Percentiles rank a stretch among this genome's conserved stretches.
These are phyloP conservation scores for Achaetomiella virescens DNA, from an alignment of 495 filamentous ascomycete species.

Conservation along the genomic window DNA sequence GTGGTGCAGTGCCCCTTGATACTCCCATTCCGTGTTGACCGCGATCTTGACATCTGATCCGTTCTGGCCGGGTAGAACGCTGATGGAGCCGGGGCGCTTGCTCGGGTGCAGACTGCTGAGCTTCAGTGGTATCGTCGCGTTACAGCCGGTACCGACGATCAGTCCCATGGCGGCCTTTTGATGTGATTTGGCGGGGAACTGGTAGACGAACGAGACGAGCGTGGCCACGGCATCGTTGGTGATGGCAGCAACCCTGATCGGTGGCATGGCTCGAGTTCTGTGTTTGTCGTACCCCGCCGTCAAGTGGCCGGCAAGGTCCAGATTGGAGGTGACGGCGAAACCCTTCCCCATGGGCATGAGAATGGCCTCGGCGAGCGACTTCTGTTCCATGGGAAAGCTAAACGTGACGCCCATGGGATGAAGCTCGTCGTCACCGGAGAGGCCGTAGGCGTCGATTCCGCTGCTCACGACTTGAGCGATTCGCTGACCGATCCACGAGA, in stretches of 20 bases:
- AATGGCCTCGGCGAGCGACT: constrained; percentile 65
- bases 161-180: constrained; percentile 65
- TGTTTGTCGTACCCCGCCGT: constrained; percentile 58
- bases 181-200: constrained; percentile 31
- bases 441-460: constrained; percentile 29
- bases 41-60: constrained; percentile 55
- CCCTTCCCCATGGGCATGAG: constrained; percentile 88
- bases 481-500: constrained; percentile 71
- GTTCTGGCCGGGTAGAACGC: constrained; percentile 55
- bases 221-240: constrained; percentile 79
- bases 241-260: constrained; percentile 66
- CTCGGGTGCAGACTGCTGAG: constrained; percentile 55
- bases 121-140: constrained; percentile 72
- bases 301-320: constrained; percentile 66
- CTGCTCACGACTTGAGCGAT: constrained; percentile 63
- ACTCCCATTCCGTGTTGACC: constrained; percentile 82
- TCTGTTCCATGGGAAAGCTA: constrained; percentile 80
- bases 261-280: constrained; percentile 48
- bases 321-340: constrained; percentile 66
- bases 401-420: constrained; percentile 81
- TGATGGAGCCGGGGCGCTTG: constrained; percentile 48
- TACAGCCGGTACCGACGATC: constrained; percentile 78
- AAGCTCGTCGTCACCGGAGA: constrained; percentile 40
- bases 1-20: constrained; percentile 66
- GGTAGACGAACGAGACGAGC: constrained; percentile 68